Base-by-base conservation (phyloP, 1,284 basidiomycete species). In the Cerrena zonata region DNA sequence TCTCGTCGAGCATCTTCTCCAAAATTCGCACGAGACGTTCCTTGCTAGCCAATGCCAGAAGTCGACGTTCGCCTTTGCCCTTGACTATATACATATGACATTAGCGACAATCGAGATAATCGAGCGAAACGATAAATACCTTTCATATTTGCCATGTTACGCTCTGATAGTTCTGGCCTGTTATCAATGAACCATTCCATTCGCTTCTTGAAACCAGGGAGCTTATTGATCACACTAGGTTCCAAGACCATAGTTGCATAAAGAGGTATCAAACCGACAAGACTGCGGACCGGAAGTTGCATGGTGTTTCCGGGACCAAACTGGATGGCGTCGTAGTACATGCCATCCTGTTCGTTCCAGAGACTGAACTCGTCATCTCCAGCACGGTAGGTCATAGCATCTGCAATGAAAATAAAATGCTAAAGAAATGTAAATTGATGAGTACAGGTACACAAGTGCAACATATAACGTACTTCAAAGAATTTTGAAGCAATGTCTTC, bases 401-500 rank as follows among this genome's bases (percentile, higher is more conserved):
- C 94, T 15, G 94, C 82, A 52, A 97, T 97, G 75, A 92, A 94
- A 58, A 96, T 86, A 69, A 96, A 96, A 68, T 95, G 92, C 84
- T 94, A 54, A 10, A n/a, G n/a, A n/a, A n/a, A n/a, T n/a, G n/a
- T 36, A 41, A 10, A 12, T 19, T 10, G 22, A 34, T 36, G 27
- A 34, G 45, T n/a, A 13, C 26, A 4, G 19, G n/a, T 19, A 4
- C 18, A 36, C 4, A 2, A 24, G 44, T 15, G 25, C 3, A 18
- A 44, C 34, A 37, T 11, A 15, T 19, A 23, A 63, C 71, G 49
- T 61, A 89, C 88, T 82, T 91, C 92, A 55, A 95, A 94, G 69
- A 95, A 95, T 67, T 99, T 98, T 54, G 93, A 96, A n/a, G 95
- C 95, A 57, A 99, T 99, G 67, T 99, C 95, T 71, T 99, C 95